Evolutionary conservation across 768 basidiomycete species (phyloP).

Genomic region (Agaricus subrufescens): DNA sequence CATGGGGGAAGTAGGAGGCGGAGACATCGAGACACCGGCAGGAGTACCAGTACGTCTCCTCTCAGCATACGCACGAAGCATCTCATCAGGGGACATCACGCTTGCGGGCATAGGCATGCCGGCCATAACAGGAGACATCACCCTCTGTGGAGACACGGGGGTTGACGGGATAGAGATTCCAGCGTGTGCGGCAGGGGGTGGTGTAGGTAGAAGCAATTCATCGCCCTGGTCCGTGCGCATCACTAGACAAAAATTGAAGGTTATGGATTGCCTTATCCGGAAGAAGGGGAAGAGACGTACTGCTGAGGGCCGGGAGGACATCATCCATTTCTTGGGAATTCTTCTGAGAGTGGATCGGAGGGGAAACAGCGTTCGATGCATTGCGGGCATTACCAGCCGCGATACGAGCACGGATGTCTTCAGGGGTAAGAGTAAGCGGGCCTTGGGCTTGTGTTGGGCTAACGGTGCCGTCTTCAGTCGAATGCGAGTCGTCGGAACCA

Average conservation of each 20-base stretch:
- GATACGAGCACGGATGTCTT: conserved; percentile 58
- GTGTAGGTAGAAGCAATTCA: conserved; percentile 43
- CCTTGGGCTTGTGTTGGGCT: conserved; percentile 36
- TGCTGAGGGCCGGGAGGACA: conserved; percentile 62
- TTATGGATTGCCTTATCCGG: not conserved
- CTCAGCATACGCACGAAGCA: conserved; percentile 58
- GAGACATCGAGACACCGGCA: conserved; percentile 14
- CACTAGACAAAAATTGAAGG: conserved; percentile 36
- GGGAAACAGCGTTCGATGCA: conserved; percentile 1
- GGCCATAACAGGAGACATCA: conserved; percentile 30
- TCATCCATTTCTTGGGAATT: conserved; percentile 38
- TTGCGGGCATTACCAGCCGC: conserved; percentile 21
- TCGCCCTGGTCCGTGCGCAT: conserved; percentile 60
- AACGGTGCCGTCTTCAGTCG: conserved; percentile 18
- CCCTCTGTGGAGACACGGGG: not conserved
- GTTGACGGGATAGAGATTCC: not conserved
- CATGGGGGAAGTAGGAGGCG: conserved; percentile 9
- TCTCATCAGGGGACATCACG: conserved; percentile 63
- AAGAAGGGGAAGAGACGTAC: conserved; percentile 34
- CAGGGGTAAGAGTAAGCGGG: conserved; percentile 43
- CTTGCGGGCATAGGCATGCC: conserved; percentile 26
- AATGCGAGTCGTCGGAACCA: conserved; percentile 10
- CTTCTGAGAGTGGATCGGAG: not conserved
- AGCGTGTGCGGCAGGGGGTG: conserved; percentile 16
- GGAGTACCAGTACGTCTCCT: conserved; percentile 18